A percentile compares a stretch with the other conserved stretches of the same genome.
Conservation (phyloP, 495 filamentous ascomycete species). For the Cryomyces antarcticus region DNA sequence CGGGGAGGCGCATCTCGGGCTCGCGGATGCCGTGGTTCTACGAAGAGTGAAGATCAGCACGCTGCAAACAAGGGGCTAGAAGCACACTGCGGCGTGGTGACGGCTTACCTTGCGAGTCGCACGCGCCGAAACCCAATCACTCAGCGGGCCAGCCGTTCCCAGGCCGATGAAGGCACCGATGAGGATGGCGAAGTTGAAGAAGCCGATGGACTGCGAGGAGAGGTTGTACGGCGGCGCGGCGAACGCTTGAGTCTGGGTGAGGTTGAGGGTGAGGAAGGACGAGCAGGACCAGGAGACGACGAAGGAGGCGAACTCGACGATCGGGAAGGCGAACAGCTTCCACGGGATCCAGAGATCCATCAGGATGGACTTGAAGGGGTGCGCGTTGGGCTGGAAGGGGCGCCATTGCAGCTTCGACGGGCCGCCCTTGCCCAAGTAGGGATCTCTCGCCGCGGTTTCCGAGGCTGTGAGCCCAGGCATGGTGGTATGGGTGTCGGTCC, state of each 20-base stretch:
- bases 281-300: conserved; percentile 39
- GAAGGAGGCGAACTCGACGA: conserved; percentile 40
- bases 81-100: too few species aligned
- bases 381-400: conserved; percentile 24
- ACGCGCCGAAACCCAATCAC: conserved; percentile 36
- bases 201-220: conserved; percentile 30
- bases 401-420: conserved; percentile 35
- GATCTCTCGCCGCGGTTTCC: conserved; percentile 13
- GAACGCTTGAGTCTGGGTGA: conserved; percentile 41
- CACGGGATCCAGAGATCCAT: conserved; percentile 30
- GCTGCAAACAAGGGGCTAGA: too few species aligned
- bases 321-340: conserved; percentile 39
- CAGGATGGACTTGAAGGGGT: conserved; percentile 23
- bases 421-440: conserved; percentile 26
- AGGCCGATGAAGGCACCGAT: conserved; percentile 34
- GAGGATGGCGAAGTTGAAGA: conserved; percentile 27
- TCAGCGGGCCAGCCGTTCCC: conserved; percentile 34
- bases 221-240: conserved; percentile 38
- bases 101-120: conserved; percentile 21
- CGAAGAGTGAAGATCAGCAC: too few species aligned
- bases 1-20: conserved; percentile 46
- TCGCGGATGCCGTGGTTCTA: conserved; percentile 43
- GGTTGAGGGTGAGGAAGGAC: conserved; percentile 39
- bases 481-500: conserved; percentile 2
- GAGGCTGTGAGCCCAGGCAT: conserved; percentile 9